Base-by-base conservation (phyloP, 768 basidiomycete species). In the Flagelloscypha sp. region DNA sequence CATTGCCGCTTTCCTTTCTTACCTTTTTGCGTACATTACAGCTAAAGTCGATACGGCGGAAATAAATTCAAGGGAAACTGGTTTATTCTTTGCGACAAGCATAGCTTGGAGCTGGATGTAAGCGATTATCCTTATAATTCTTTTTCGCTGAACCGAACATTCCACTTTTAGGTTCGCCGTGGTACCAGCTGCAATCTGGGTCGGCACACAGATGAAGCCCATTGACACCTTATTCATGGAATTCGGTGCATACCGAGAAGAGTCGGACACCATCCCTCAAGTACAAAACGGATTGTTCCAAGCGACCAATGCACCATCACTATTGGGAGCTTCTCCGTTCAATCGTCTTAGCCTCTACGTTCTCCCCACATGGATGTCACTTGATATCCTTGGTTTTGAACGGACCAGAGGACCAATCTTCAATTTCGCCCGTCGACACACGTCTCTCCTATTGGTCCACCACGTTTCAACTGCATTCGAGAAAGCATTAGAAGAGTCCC, bases 51-150 rank as follows among this genome's bases (percentile, higher is more conserved):
- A 40, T 17, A 35, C 27, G n/a, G 24, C 35, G 6, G 41, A 34
- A 1, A 35, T n/a, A n/a, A n/a, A n/a, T n/a, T n/a, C n/a, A n/a
- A n/a, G 35, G 6, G 37, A 38, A 21, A 38, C 40, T 16, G 46
- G 30, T 17, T 35, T 42, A 4, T 43, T 41, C 25, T 41, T 44
- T 35, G 45, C 45, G 17, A 42, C 45, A 16, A 41, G 46, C 8
- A 21, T 37, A 3, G 30, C 44, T 25, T 47, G 46, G 46, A 35
- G 33, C 28, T 47, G 46, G 46, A 41, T 47, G 37, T 36, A n/a
- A n/a, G n/a, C n/a, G n/a, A n/a, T n/a, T n/a, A n/a, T n/a, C n/a
- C n/a, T n/a, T n/a, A n/a, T n/a, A n/a, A n/a, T n/a, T n/a, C n/a
- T n/a, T n/a, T n/a, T n/a, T n/a, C n/a, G n/a, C n/a, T n/a, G n/a